These are phyloP conservation scores for Plenodomus biglobosus DNA, from an alignment of 2,329 filamentous ascomycete genomes.

Conservation along the genomic window DNA sequence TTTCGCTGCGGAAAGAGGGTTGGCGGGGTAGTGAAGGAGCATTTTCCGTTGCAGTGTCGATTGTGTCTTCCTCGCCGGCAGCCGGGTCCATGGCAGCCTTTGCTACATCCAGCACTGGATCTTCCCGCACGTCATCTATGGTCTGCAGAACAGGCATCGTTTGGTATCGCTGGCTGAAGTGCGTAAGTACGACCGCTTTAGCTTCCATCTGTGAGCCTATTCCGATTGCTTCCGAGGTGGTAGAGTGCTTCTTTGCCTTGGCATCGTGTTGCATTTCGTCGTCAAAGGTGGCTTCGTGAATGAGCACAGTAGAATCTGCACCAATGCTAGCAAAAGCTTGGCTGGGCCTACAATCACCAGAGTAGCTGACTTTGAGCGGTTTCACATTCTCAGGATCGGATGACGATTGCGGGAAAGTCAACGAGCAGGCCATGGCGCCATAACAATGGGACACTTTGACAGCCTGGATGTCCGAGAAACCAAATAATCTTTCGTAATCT, in stretches of 20 bases:
- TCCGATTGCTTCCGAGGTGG: slow-evolving; percentile 79
- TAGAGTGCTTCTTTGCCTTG: slow-evolving; percentile 84
- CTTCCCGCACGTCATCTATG: slow-evolving; percentile 33
- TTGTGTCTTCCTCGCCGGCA: slow-evolving; percentile 16
- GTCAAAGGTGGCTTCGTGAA: slow-evolving; percentile 96
- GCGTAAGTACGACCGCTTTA: slow-evolving; percentile 78
- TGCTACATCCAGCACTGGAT: slow-evolving; percentile 12
- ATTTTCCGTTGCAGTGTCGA: slow-evolving; percentile 21
- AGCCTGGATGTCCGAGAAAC: slow-evolving; percentile 67
- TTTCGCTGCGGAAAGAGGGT: slow-evolving; percentile 9
- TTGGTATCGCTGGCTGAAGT: slow-evolving; percentile 93
- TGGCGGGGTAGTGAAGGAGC: no score
- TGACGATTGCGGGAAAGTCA: slow-evolving; percentile 67
- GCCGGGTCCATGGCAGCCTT: slow-evolving; percentile 31
- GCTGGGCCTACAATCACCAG: slow-evolving; percentile 82
- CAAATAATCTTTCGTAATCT: slow-evolving; percentile 54
- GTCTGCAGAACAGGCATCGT: slow-evolving; percentile 63
- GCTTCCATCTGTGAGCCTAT: slow-evolving; percentile 79
- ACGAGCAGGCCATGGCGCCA: slow-evolving; percentile 71
- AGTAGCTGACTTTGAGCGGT: slow-evolving; percentile 85
- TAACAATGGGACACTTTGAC: slow-evolving; percentile 76
- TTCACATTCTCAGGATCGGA: slow-evolving; percentile 36
- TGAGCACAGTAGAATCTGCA: slow-evolving; percentile 73
- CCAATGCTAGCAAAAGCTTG: slow-evolving; percentile 70
- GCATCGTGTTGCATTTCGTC: slow-evolving; percentile 80